phyloP scores from a whole-genome alignment of 495 filamentous ascomycete species.

The Penicillium manginii region DNA sequence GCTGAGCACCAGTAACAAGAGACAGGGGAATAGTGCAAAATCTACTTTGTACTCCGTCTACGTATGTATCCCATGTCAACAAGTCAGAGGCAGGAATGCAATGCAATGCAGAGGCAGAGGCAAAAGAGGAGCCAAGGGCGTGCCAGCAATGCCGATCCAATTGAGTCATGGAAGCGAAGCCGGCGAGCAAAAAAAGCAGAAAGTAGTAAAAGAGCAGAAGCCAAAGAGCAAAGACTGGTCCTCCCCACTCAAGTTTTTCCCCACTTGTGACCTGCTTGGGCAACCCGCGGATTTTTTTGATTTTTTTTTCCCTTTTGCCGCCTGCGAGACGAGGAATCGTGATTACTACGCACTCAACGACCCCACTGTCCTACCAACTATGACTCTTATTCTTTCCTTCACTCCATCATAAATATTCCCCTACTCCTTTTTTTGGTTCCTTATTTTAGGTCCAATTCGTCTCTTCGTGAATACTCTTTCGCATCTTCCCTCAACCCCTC shows the following conservation, averaged over 20 bases:
- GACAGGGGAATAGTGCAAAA: background rate
- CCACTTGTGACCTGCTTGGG: background rate
- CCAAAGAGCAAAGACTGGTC: too few species aligned
- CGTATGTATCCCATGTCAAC: background rate
- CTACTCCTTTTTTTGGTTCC: slow-evolving; percentile 4
- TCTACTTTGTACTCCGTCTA: too few species aligned
- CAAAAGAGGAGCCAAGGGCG: background rate
- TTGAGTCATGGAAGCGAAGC: slow-evolving; percentile 6
- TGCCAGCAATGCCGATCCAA: background rate
- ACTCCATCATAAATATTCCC: slow-evolving; percentile 19
- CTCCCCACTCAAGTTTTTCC: too few species aligned
- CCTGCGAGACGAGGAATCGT: slow-evolving; percentile 18
- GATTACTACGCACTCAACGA: slow-evolving; percentile 34
- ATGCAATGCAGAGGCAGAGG: background rate
- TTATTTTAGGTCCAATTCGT: slow-evolving; percentile 4
- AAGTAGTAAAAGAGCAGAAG: too few species aligned
- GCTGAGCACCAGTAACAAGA: background rate
- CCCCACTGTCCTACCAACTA: slow-evolving; percentile 14
- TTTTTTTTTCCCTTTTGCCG: slow-evolving; percentile 35
- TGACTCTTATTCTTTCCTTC: slow-evolving; percentile 30
- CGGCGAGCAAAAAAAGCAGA: background rate
- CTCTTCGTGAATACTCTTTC: slow-evolving; percentile 2
- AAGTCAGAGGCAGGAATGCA: background rate
- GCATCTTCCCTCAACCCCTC: slow-evolving; percentile 29
- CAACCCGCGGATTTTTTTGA: background rate